Evolutionary conservation across 768 basidiomycete genomes (phyloP).

Genomic region (Favolaschia claudopus): DNA sequence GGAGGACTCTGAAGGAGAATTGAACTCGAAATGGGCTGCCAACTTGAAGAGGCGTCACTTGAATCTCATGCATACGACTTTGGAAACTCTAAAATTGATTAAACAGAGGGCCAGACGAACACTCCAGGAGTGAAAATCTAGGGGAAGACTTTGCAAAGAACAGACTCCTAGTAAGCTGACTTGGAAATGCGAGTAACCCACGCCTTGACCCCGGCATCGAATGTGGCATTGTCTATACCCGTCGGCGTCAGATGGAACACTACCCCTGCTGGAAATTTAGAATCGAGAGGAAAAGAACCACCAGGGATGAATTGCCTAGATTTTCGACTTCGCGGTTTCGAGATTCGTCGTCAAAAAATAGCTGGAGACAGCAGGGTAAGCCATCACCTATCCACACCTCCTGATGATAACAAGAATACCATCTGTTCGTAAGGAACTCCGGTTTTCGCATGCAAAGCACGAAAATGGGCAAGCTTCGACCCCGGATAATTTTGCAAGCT

Average conservation of each 20-base stretch:
- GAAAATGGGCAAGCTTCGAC: constrained; percentile 85
- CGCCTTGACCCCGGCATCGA: constrained; percentile 70
- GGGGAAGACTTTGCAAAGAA: neutral
- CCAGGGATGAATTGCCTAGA: constrained; percentile 44
- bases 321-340: constrained; percentile 68
- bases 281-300: neutral
- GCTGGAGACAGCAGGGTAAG: constrained; percentile 37
- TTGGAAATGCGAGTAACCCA: constrained; percentile 51
- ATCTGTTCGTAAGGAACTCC: constrained; percentile 82
- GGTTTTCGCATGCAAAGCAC: constrained; percentile 70
- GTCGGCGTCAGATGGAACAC: constrained; percentile 74
- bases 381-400: too few species aligned
- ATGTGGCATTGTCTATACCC: constrained; percentile 65
- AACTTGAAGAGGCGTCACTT: too few species aligned
- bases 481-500: constrained; percentile 79
- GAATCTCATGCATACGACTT: too few species aligned
- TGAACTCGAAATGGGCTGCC: too few species aligned
- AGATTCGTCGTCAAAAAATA: constrained; percentile 76
- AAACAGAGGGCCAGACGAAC: too few species aligned
- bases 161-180: neutral
- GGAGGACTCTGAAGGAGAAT: too few species aligned
- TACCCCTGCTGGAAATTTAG: constrained; percentile 57
- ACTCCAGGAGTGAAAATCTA: too few species aligned
- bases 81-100: too few species aligned
- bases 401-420: constrained; percentile 48